phyloP scores from a whole-genome alignment of 257 asterid species.

The Solanum clarkiae region DNA sequence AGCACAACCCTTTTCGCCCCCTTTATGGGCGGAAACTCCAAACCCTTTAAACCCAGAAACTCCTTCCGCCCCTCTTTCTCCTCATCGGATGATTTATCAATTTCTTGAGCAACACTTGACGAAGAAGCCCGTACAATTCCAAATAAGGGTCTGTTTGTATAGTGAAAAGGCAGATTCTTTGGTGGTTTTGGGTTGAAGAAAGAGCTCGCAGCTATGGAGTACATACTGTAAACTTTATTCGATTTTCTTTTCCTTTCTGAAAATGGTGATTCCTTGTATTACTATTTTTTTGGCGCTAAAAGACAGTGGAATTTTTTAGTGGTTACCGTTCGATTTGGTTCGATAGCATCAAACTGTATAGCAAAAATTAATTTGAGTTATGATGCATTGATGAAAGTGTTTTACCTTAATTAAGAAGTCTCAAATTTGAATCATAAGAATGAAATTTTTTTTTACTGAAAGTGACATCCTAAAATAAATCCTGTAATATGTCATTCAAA shows the following conservation, averaged over 20 bases:
- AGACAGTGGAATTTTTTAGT: constrained; percentile 1
- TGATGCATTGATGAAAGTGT: rapidly evolving
- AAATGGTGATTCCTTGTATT: neutral
- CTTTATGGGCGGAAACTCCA: constrained; percentile 43
- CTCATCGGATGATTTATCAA: neutral
- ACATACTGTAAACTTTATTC: constrained; percentile 6
- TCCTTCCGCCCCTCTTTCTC: constrained; percentile 8
- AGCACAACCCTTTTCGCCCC: constrained; percentile 77
- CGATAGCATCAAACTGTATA: neutral
- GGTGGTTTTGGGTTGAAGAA: constrained; percentile 12
- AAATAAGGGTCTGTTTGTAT: constrained; percentile 7
- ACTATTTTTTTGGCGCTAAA: constrained; percentile 24
- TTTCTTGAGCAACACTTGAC: constrained; percentile 24
- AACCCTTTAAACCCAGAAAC: constrained; percentile 31
- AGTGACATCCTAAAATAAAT: too few species aligned
- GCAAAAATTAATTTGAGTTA: neutral
- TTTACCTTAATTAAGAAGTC: rapidly evolving
- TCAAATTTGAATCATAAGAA: too few species aligned
- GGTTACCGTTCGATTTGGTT: constrained; percentile 4
- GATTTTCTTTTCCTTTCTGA: neutral
- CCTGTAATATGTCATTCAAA: rapidly evolving
- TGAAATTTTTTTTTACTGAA: too few species aligned
- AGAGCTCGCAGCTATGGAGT: constrained; percentile 27
- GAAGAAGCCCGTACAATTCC: constrained; percentile 15
- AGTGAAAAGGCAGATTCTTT: constrained; percentile 2